phyloP scores from a whole-genome alignment of 352 stramenopile species.

The Globisporangium takayamanum region DNA sequence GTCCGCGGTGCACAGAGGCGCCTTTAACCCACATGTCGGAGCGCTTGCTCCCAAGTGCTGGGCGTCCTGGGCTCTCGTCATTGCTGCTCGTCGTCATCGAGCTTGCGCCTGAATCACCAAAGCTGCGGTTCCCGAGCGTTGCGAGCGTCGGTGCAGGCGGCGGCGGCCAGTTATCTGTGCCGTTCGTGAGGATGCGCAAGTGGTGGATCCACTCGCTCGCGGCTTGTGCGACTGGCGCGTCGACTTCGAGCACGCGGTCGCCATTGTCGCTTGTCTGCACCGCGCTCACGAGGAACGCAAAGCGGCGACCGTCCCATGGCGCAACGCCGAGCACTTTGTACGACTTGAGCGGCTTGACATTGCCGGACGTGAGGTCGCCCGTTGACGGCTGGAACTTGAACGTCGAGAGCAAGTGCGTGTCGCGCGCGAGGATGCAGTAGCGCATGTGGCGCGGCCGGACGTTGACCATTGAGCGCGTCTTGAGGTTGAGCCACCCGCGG shows the following conservation, averaged over 20 bases:
- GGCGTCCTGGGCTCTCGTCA: constrained; percentile 22
- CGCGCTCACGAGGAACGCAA: constrained; percentile 70
- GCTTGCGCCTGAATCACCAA: constrained; percentile 7
- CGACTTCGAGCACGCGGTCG: constrained; percentile 77
- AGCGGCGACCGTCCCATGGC: constrained; percentile 62
- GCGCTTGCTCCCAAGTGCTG: constrained; percentile 36
- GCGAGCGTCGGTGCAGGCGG: constrained; percentile 18
- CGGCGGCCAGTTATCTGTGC: constrained; percentile 25
- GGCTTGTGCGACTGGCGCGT: constrained; percentile 46
- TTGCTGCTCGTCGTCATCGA: constrained; percentile 8
- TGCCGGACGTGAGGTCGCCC: constrained; percentile 47
- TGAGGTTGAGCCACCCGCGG: constrained; percentile 81
- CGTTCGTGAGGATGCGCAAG: constrained; percentile 45
- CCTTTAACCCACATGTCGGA: constrained; percentile 78
- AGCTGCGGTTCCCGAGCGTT: constrained; percentile 11
- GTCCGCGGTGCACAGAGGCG: constrained; percentile 69
- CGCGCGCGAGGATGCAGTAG: constrained; percentile 74
- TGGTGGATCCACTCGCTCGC: constrained; percentile 72
- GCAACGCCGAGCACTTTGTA: constrained; percentile 71
- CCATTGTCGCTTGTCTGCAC: constrained; percentile 58
- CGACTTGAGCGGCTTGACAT: constrained; percentile 51
- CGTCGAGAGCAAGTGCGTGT: constrained; percentile 59
- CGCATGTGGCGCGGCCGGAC: constrained; percentile 76
- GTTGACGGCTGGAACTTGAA: constrained; percentile 85
- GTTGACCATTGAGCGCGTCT: constrained; percentile 84